Base-by-base conservation (phyloP, 2,329 filamentous ascomycete genomes). In the Cryphonectria naterciae region DNA sequence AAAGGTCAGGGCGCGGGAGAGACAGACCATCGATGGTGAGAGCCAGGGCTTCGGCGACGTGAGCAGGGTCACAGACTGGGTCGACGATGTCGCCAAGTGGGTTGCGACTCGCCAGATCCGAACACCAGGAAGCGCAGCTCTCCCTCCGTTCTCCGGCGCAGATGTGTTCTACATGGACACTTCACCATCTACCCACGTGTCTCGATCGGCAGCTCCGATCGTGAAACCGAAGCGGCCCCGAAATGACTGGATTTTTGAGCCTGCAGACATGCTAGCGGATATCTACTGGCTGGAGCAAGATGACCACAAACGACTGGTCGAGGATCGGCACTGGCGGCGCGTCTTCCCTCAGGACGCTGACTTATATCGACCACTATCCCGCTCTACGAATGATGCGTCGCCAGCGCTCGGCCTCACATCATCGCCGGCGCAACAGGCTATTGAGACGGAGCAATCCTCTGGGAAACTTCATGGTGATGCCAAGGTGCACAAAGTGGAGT, bases 181-280 rank as follows among this genome's bases (percentile, higher is more conserved):
- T 25, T 81, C 84, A n/a, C 82, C 83, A 5, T 79, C 83, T 10
- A 81, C 86, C 43, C 78, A 72, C 13, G 60, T 80, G 71, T 83
- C 80, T 61, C 81, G 79, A 71, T 81, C 78, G 72, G 80, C 79
- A n/a, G 83, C 80, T 61, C 79, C 79, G 68, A 80, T 83, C 72
- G 83, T 84, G 17, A 94, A 94, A 73, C 83, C 88, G 4, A 89
- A 90, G 69, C 88, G 94, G 65, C 91, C 92, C 0, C 89, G 93
- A 71, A 89, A 94, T 35, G 94, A 97, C 77, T 98, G 96, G 96
- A 87, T 89, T 54, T 89, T 95, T 25, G 89, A 92, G 61, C 93
- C 95, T 0, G 91, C 93, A 69, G 95, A 98, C 78, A 87, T 98
- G 79, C 84, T 98, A 63, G 95, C 95, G 5, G 96, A 99, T 82